Evolutionary conservation across 352 stramenopile species (phyloP).

Genomic region (Elongisporangium undulatum): DNA sequence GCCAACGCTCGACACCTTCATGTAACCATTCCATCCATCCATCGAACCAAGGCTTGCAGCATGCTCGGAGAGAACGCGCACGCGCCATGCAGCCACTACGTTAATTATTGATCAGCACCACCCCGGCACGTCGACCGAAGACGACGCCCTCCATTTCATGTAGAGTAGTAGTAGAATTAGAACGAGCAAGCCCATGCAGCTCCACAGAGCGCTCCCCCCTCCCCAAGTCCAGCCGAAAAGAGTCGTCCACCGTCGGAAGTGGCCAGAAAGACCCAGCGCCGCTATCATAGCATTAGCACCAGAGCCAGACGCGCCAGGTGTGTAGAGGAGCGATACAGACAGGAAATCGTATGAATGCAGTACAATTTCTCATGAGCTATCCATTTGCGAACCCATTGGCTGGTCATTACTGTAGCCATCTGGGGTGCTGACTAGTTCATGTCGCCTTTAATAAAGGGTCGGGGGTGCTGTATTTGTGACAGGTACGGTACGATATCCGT

Average conservation of each 20-base stretch:
- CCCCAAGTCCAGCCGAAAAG: neutral
- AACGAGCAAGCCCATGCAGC: neutral
- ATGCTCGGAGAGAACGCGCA: neutral
- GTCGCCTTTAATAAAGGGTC: neutral
- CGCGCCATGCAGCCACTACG: neutral
- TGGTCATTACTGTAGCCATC: neutral
- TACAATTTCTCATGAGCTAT: neutral
- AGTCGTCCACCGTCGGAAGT: slow-evolving; percentile 2
- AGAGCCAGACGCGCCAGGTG: neutral
- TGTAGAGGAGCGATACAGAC: neutral
- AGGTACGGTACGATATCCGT: neutral
- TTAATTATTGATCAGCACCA: neutral
- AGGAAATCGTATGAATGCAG: neutral
- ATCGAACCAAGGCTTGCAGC: neutral
- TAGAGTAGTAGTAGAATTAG: neutral
- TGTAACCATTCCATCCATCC: slow-evolving; percentile 2
- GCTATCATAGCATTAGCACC: neutral
- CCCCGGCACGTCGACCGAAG: neutral
- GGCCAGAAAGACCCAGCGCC: neutral
- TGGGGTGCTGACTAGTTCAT: neutral
- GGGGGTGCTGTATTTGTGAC: neutral
- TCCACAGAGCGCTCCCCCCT: neutral
- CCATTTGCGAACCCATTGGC: neutral
- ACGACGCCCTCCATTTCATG: neutral
- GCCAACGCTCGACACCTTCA: slow-evolving; percentile 20